Evolutionary conservation across 768 basidiomycete genomes (phyloP), one percentile per base, ranked within the genome.

Genomic region (Lentinula edodes): DNA sequence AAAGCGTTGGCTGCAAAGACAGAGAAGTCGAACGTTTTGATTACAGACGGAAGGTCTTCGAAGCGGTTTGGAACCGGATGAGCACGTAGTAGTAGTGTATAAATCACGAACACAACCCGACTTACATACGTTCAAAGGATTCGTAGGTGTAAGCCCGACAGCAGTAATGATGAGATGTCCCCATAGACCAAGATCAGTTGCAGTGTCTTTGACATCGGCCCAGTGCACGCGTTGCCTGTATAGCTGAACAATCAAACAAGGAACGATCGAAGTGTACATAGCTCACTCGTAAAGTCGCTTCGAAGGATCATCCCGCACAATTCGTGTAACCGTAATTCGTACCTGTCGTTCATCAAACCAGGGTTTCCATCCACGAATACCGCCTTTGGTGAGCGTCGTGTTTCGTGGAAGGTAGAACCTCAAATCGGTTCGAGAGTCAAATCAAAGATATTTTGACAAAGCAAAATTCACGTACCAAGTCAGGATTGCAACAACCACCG

Each of bases 391-490:
- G 13, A 58, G 58, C 7, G 68, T 64, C 0, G 73, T 61, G 54
- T 71, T 70, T 8, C 65, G 58, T 3, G 76, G 75, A 1, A 78
- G 70, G 61, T 78, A 78, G 61, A 74, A 73, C 75, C 75, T 76
- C 2, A 23, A 23, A 1, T 23, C 23, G 23, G 23, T 2, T 23
- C 23, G 23, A 23, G 23, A 23, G 23, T 23, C 23, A 23, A 23
- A 23, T 23, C 23, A 2, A 23, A 2, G 23, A 23, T 23, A 23
- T 23, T 23, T 38, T 12, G 36, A 36, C 34, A 58, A n/a, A 20
- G 39, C n/a, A 48, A 12, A 32, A 6, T 38, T 38, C 16, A 51
- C 63, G 28, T 62, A 75, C 74, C 73, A 76, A 10, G 75, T 76
- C 2, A 67, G 64, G n/a, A 73, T 61, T 8, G 76, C 68, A 16